These are phyloP conservation scores for Monilinia vaccinii-corymbosi DNA, from an alignment of 2,329 filamentous ascomycete genomes.

Conservation along the genomic window DNA sequence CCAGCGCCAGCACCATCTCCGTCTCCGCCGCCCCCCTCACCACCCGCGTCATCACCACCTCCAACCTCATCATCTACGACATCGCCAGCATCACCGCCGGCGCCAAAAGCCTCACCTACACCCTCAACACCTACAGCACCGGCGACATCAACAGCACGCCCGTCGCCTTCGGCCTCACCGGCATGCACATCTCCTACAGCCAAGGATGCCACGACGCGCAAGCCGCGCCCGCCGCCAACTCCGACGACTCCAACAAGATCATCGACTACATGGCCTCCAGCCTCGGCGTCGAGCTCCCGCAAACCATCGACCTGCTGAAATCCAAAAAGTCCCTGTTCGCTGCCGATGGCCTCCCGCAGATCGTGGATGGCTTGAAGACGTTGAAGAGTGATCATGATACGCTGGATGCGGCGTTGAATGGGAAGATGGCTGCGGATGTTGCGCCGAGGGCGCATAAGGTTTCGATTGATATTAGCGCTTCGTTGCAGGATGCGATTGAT, in stretches of 20 bases:
- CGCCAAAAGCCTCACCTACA: neutral
- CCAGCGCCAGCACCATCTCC: neutral
- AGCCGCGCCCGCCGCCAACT: accelerated
- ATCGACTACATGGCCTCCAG: neutral
- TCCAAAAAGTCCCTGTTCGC: neutral
- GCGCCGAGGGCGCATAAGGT: neutral
- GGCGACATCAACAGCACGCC: neutral
- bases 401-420: neutral
- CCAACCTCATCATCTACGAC: neutral
- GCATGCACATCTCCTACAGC: neutral
- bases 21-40: neutral
- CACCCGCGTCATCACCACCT: neutral
- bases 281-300: neutral
- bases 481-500: neutral
- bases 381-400: neutral
- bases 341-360: neutral
- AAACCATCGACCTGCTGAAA: neutral
- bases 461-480: neutral
- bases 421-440: neutral
- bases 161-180: neutral
- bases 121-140: neutral
- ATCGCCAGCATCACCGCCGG: neutral
- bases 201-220: neutral
- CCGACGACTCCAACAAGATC: neutral
- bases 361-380: neutral